Conservation (phyloP, 1,284 basidiomycete genomes). For the Moniliella sp. region DNA sequence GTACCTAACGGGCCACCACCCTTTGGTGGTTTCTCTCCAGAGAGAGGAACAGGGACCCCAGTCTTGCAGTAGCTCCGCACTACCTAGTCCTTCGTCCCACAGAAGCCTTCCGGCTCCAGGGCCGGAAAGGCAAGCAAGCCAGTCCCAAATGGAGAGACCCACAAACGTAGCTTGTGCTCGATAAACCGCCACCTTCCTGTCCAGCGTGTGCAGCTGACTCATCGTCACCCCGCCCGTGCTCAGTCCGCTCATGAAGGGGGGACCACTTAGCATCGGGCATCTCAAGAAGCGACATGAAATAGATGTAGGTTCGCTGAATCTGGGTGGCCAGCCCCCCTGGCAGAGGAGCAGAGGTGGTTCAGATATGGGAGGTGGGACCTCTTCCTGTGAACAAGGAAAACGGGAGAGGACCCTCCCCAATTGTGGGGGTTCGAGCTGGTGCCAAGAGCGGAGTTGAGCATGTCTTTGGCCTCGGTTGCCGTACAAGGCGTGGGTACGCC, state of each 20-base stretch:
- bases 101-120: slow-evolving; percentile 58
- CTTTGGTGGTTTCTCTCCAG: slow-evolving; percentile 33
- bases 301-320: no score
- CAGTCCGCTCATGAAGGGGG: slow-evolving; percentile 57
- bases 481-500: no score
- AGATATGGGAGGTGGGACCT: no score
- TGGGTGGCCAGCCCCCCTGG: no score
- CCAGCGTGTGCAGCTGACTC: slow-evolving; percentile 75
- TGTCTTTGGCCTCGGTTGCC: no score
- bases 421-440: no score
- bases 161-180: slow-evolving; percentile 92
- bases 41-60: slow-evolving; percentile 31
- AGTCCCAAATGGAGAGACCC: slow-evolving; percentile 81
- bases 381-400: no score
- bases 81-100: slow-evolving; percentile 78
- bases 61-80: slow-evolving; percentile 60
- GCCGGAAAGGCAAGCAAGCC: slow-evolving; percentile 66
- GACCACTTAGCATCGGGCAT: slow-evolving; percentile 97
- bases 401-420: no score
- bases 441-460: no score
- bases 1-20: not conserved
- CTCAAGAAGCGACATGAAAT: slow-evolving; percentile 86
- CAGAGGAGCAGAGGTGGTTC: no score
- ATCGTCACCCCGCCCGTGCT: slow-evolving; percentile 58
- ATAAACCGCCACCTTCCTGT: slow-evolving; percentile 85